Evolutionary conservation across 202 grass and related monocot species (phyloP).

Genomic region (Alloteropsis angusta): DNA sequence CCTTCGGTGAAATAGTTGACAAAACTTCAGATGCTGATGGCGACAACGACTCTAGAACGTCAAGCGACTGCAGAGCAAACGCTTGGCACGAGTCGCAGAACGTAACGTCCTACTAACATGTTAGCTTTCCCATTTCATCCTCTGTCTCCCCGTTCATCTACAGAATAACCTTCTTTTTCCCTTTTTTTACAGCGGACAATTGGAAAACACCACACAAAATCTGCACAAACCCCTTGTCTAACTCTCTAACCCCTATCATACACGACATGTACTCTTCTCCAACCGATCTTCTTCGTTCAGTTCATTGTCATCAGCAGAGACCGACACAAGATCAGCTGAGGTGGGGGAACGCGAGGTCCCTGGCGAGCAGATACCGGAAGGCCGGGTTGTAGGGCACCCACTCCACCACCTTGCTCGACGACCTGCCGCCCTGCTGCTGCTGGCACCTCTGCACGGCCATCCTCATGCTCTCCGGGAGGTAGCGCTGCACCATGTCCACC

Average conservation of each 20-base stretch:
- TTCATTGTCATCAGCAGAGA: neutral
- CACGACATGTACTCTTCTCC: slow-evolving; percentile 19
- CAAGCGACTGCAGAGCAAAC: neutral
- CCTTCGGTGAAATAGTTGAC: neutral
- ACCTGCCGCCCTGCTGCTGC: slow-evolving; percentile 48
- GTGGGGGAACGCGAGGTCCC: slow-evolving; percentile 76
- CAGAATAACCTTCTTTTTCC: slow-evolving; percentile 22
- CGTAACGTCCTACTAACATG: neutral
- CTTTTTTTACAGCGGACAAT: slow-evolving; percentile 16
- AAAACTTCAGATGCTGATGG: neutral
- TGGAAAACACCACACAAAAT: neutral
- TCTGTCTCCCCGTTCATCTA: slow-evolving; percentile 44
- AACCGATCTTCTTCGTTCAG: neutral
- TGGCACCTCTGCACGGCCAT: slow-evolving; percentile 82
- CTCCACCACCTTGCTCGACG: slow-evolving; percentile 70
- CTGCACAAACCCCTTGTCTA: slow-evolving; percentile 12
- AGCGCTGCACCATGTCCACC: slow-evolving; percentile 72
- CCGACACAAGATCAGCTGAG: slow-evolving; percentile 32
- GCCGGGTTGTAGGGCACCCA: slow-evolving; percentile 81
- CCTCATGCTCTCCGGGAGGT: slow-evolving; percentile 77
- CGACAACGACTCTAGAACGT: too few relatives aligned
- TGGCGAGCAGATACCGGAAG: slow-evolving; percentile 74
- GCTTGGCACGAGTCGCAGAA: neutral
- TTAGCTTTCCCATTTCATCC: slow-evolving; percentile 27
- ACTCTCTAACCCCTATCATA: slow-evolving; percentile 20